Base-by-base conservation (phyloP, 441 rosid species). In the Raphanus hybrid region DNA sequence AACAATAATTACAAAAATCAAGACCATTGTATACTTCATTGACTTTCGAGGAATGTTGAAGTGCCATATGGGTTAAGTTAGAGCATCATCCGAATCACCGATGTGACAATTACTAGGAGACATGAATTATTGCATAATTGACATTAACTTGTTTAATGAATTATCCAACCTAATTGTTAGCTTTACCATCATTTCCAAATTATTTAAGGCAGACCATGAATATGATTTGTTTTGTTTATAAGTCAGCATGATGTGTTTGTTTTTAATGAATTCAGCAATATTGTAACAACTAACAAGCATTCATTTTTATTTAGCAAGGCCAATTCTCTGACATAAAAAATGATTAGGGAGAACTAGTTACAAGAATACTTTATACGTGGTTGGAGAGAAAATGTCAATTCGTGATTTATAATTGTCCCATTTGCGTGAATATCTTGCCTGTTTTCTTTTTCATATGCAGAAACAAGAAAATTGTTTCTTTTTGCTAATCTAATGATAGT, bases 51-150 rank as follows among this genome's bases (percentile, higher is more conserved):
- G 26, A 14, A 2, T 63, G 60, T 18, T 58, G 58, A 74, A 74
- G 79, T 79, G 26, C 43, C 72, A 70, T 64, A 43, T 70, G 75
- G 78, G 82, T 79, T 79, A 69, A 79, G 75, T 23, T 74, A 57
- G 62, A 74, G 75, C 69, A 69, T 73, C 66, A 54, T 69, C 67
- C 10, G 55, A 62, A 62, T 8, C 45, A 10, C 7, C 12, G 67
- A 74, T 79, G 82, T 78, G 82, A 74, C 82, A 64, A 57, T 64
- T 79, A 69, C 71, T 54, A 79, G 18, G 57, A 63, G 82, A 74
- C 78, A 79, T 79, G 63, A 69, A 63, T 9, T 64, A 52, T 74
- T 74, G 67, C 54, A 32, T 79, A 69, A 74, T 74, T 67, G 58
- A 63, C 14, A 68, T 55, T 20, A 6, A 66, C 16, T 68, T 73